phyloP scores from a whole-genome alignment of 495 filamentous ascomycete genomes.

The Filosporella fistucella region DNA sequence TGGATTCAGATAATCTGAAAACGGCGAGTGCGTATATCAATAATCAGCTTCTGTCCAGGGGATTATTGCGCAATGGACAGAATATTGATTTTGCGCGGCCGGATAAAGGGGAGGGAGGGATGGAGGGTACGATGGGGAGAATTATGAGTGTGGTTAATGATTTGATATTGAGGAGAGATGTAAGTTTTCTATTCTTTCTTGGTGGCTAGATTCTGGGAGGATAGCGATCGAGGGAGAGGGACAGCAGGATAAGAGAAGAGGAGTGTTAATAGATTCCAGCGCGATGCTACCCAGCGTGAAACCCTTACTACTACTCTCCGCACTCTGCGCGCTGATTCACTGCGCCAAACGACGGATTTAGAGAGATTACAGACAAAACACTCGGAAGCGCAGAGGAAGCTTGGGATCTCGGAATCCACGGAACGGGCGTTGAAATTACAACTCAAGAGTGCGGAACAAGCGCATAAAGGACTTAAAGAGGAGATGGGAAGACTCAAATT shows the following conservation, averaged over 20 bases:
- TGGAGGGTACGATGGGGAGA: constrained; percentile 69
- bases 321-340: constrained; percentile 63
- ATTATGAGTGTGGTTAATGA: constrained; percentile 94
- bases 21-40: constrained; percentile 95
- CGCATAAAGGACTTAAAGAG: constrained; percentile 66
- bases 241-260: neutral
- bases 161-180: constrained; percentile 75
- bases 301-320: constrained; percentile 75
- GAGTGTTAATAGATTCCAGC: constrained; percentile 39
- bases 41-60: constrained; percentile 86
- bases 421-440: constrained; percentile 65
- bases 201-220: too few species aligned
- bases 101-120: constrained; percentile 57
- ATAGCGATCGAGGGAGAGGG: too few species aligned
- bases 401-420: constrained; percentile 68
- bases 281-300: constrained; percentile 82
- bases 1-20: constrained; percentile 76
- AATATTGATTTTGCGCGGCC: constrained; percentile 83
- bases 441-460: constrained; percentile 65
- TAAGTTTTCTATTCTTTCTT: constrained; percentile 43
- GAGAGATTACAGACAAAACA: constrained; percentile 60
- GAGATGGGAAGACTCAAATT: constrained; percentile 75
- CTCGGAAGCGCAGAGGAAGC: constrained; percentile 67
- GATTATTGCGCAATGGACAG: constrained; percentile 77
- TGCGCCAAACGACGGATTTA: constrained; percentile 59